These are phyloP conservation scores for Nakazawaea molendinolei DNA, from an alignment of 805 yeast species.

Conservation along the genomic window DNA sequence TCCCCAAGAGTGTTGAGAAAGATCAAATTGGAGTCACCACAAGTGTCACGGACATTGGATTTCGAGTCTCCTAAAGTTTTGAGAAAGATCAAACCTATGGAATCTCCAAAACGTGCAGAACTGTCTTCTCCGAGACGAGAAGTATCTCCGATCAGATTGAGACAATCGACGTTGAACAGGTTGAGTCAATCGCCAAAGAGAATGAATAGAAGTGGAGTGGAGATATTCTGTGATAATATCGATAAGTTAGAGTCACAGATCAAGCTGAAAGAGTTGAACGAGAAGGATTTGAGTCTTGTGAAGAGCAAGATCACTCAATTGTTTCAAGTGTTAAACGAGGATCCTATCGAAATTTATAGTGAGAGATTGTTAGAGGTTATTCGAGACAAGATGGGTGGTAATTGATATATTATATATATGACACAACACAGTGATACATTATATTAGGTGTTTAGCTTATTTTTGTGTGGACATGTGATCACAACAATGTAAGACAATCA, in stretches of 20 bases:
- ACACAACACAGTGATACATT: too few relatives aligned
- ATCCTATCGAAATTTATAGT: slow-evolving; percentile 32
- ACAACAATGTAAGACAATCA: too few relatives aligned
- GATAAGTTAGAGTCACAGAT: too few relatives aligned
- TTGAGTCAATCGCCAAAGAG: slow-evolving; percentile 3
- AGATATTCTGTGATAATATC: too few relatives aligned
- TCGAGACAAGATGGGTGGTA: slow-evolving; percentile 21
- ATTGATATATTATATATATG: too few relatives aligned
- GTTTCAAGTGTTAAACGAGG: slow-evolving; percentile 16
- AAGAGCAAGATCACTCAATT: slow-evolving; percentile 19
- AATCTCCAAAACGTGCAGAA: too few relatives aligned
- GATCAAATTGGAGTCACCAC: slow-evolving; percentile 14
- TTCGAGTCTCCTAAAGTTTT: too few relatives aligned
- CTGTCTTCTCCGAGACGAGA: too few relatives aligned
- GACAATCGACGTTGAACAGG: slow-evolving; percentile 3
- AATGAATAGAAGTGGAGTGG: too few relatives aligned
- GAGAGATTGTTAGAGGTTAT: slow-evolving; percentile 27
- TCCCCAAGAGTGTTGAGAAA: slow-evolving; percentile 20
- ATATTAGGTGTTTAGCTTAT: too few relatives aligned
- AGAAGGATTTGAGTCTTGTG: slow-evolving; percentile 16
- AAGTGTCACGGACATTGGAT: not conserved
- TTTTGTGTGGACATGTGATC: too few relatives aligned
- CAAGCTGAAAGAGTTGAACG: slow-evolving; percentile 17
- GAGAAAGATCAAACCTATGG: too few relatives aligned
- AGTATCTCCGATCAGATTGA: slow-evolving; percentile 3